Percentiles rank a stretch among this genome's conserved stretches.
Evolutionary conservation across 2,329 filamentous ascomycete genomes (phyloP).

Genomic region (Xylariales sp.): DNA sequence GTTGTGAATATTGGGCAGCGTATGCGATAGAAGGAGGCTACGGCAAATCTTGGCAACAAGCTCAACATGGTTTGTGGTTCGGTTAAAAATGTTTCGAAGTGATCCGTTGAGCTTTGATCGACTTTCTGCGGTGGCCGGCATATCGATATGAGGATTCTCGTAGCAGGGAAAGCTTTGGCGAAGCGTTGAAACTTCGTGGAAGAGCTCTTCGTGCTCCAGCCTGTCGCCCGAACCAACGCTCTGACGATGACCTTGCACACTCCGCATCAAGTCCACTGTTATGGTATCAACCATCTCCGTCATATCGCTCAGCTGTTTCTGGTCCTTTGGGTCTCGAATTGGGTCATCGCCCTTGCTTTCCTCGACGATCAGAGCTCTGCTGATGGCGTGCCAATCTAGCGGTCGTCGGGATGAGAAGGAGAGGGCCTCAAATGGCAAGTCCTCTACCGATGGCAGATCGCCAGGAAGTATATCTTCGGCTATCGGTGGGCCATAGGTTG

Average conservation of each 20-base stretch:
- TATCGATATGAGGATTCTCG: conserved; percentile 12
- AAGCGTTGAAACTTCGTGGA: conserved; percentile 14
- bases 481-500: neutral
- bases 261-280: conserved; percentile 7
- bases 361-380: conserved; percentile 18
- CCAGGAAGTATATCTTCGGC: neutral
- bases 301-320: conserved; percentile 6
- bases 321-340: conserved; percentile 16
- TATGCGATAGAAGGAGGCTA: conserved; percentile 60
- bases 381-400: conserved; percentile 20
- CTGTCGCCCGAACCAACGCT: conserved; percentile 3
- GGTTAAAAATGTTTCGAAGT: conserved; percentile 22
- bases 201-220: conserved; percentile 5
- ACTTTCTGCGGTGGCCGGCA: conserved; percentile 6
- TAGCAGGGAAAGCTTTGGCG: conserved; percentile 18
- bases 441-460: no score
- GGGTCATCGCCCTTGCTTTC: conserved; percentile 11
- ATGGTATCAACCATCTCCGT: conserved; percentile 7
- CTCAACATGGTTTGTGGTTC: conserved; percentile 17
- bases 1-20: conserved; percentile 62
- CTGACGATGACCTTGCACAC: neutral
- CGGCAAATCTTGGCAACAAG: conserved; percentile 49
- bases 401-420: conserved; percentile 17
- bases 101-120: conserved; percentile 18
- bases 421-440: no score